Percentiles rank a stretch among this genome's conserved stretches.
Conservation (phyloP, 2,329 filamentous ascomycete genomes). For the Botrytis pseudocinerea region DNA sequence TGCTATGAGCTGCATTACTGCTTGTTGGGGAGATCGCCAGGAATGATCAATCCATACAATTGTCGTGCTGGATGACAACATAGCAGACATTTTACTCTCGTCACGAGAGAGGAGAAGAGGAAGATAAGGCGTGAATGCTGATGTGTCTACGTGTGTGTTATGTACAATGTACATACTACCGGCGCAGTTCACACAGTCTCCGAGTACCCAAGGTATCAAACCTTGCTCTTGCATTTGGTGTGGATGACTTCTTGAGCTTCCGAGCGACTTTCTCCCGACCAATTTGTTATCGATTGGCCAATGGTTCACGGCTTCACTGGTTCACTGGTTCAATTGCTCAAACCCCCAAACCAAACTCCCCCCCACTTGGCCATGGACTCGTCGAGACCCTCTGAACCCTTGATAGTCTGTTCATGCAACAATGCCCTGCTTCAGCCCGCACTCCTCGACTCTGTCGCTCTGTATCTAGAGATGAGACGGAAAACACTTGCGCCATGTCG, state of each 20-base stretch:
- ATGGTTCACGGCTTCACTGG: neutral
- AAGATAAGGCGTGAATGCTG: neutral
- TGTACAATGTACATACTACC: neutral
- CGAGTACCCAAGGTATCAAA: neutral
- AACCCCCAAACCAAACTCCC: no score
- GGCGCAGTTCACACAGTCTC: neutral
- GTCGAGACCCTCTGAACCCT: neutral
- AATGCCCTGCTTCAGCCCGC: neutral
- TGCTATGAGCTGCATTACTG: no score
- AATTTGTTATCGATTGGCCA: neutral
- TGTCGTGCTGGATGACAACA: neutral
- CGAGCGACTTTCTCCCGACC: neutral
- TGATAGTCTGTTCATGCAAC: neutral
- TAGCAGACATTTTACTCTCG: neutral
- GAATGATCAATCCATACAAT: neutral
- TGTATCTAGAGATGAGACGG: neutral
- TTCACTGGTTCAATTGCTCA: neutral
- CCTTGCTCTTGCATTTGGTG: constrained; percentile 7
- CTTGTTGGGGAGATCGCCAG: no score
- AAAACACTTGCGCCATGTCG: neutral
- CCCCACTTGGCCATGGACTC: neutral
- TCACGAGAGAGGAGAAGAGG: neutral
- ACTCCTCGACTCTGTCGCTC: no score
- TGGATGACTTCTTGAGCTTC: neutral
- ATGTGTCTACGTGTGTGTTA: neutral